Conservation (phyloP, 2,329 filamentous ascomycete species). For the Ceratocystis ficicola region DNA sequence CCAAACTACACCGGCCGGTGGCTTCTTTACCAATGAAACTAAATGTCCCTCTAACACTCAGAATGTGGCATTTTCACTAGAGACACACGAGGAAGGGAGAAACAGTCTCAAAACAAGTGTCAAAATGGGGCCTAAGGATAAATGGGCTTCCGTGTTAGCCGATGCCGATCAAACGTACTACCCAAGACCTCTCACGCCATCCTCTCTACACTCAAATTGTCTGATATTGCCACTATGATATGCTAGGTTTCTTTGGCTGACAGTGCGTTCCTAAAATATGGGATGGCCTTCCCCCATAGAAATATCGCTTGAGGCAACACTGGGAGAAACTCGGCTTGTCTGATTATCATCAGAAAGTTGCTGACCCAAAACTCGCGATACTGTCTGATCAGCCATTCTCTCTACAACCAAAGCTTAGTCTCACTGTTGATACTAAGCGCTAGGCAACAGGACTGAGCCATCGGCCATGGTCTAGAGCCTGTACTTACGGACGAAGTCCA, state of each 20-base stretch:
- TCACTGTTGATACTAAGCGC: neutral
- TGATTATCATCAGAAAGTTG: neutral
- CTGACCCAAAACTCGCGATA: neutral
- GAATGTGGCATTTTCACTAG: too few relatives aligned
- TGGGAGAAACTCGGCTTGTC: neutral
- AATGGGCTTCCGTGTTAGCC: neutral
- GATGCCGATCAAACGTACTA: slow-evolving; percentile 1
- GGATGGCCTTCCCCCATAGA: neutral
- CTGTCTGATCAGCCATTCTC: neutral
- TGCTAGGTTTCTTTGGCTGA: neutral
- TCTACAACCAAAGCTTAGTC: neutral
- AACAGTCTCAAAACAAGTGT: neutral
- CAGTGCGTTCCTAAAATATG: neutral
- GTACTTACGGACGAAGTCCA: neutral
- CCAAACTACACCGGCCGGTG: too few relatives aligned
- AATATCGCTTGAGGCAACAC: neutral
- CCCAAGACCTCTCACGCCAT: neutral
- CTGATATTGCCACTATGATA: neutral
- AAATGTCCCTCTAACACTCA: neutral
- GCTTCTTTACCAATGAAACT: neutral
- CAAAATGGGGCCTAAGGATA: neutral
- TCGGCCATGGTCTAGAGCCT: neutral
- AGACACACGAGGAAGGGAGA: neutral
- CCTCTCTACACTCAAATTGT: neutral
- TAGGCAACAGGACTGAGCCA: neutral